Evolutionary conservation across 768 basidiomycete genomes (phyloP).

Genomic region (Daedaleopsis nitida): DNA sequence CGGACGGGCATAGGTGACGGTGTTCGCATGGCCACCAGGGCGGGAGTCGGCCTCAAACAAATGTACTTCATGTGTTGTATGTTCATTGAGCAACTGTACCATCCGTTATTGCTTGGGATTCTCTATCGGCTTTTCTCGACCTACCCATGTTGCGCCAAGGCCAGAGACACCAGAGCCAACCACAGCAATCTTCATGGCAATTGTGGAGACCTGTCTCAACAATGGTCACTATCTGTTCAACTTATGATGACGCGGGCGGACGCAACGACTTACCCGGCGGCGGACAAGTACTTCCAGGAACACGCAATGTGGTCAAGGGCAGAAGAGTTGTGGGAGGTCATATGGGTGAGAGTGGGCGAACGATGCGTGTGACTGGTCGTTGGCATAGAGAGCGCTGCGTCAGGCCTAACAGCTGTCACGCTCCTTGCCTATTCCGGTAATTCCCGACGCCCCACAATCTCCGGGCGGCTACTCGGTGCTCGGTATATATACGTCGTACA

Average conservation of each 20-base stretch:
- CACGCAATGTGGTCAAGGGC: background rate
- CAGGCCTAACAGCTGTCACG: background rate
- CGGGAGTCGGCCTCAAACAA: conserved; percentile 69
- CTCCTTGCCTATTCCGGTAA: background rate
- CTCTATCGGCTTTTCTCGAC: conserved; percentile 14
- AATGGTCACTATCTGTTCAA: too few species aligned
- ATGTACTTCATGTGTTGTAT: conserved; percentile 74
- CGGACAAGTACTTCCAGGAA: too few species aligned
- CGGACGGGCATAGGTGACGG: conserved; percentile 53
- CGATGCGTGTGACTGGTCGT: background rate
- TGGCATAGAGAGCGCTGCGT: conserved; percentile 11
- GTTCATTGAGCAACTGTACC: conserved; percentile 65
- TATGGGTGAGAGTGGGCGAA: too few species aligned
- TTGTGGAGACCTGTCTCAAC: too few species aligned
- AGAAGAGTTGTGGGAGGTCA: background rate
- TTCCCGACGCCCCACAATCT: background rate
- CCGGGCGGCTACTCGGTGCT: too few species aligned
- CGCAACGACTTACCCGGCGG: too few species aligned
- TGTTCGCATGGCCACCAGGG: conserved; percentile 79
- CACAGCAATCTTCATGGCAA: conserved; percentile 53
- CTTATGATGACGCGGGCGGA: too few species aligned
- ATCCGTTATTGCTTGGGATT: background rate
- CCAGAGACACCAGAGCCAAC: conserved; percentile 81
- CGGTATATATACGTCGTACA: too few species aligned
- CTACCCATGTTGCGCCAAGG: conserved; percentile 75